A percentile compares a stretch with the other conserved stretches of the same genome.
Evolutionary conservation across 306 rosid genomes (phyloP).

Genomic region (Vigna reflexopilosa): DNA sequence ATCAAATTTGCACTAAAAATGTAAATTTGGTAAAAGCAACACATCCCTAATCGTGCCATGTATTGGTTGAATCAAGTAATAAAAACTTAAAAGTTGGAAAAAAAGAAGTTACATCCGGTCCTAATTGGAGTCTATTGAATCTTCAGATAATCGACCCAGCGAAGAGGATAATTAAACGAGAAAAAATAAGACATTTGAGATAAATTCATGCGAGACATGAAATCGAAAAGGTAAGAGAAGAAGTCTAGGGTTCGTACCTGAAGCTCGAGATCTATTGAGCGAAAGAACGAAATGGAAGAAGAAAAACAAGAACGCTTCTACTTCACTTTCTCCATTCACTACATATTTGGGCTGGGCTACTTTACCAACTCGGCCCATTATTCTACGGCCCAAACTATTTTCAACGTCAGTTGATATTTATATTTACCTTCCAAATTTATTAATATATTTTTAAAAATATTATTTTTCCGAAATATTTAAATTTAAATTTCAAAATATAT

Average conservation of each 20-base stretch:
- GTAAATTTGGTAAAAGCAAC: constrained; percentile 2
- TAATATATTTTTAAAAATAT: no score
- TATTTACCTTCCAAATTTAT: no score
- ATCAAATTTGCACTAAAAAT: constrained; percentile 18
- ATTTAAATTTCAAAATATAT: no score
- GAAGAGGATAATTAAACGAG: neutral
- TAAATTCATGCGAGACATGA: neutral
- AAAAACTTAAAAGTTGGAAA: neutral
- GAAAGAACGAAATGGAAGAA: constrained; percentile 9
- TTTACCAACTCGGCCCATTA: neutral
- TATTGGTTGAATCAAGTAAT: neutral
- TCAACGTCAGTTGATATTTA: no score
- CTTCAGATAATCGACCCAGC: neutral
- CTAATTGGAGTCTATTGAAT: neutral
- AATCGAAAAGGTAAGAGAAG: neutral
- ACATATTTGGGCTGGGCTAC: neutral
- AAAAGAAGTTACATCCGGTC: neutral
- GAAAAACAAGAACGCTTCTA: neutral
- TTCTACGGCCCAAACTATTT: neutral
- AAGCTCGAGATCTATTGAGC: constrained; percentile 36
- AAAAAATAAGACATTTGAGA: neutral
- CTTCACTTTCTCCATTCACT: neutral
- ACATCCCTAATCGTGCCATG: neutral
- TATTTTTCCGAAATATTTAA: no score
- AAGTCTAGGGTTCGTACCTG: constrained; percentile 52